Conservation (phyloP, 345 rosid species). For the Euphorbia peplus region DNA sequence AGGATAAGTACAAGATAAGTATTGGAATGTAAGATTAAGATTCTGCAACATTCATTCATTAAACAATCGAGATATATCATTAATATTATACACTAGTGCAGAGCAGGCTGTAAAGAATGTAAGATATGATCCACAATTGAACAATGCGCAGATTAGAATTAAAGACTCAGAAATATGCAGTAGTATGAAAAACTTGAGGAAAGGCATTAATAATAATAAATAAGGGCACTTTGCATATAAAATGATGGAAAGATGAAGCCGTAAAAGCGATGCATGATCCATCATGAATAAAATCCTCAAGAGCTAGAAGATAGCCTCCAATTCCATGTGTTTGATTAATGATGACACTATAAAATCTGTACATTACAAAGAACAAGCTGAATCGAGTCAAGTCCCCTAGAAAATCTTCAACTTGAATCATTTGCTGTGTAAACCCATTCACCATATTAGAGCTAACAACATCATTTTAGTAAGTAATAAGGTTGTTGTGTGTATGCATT, state of each 20-base stretch:
- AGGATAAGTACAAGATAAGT: not conserved
- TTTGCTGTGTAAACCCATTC: no score
- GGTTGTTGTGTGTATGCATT: conserved; percentile 34
- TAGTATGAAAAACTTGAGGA: no score
- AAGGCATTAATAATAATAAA: no score
- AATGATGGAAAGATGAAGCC: conserved; percentile 3
- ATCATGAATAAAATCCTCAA: conserved; percentile 8
- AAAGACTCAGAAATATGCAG: not conserved
- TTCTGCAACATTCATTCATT: not conserved
- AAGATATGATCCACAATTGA: no score
- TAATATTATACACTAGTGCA: not conserved
- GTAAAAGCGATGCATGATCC: conserved; percentile 25
- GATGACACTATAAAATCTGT: conserved; percentile 42
- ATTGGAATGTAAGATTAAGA: not conserved
- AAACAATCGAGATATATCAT: not conserved
- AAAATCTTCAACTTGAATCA: conserved; percentile 24
- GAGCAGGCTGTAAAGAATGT: no score
- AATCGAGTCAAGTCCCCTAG: conserved; percentile 16
- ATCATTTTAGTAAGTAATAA: conserved; percentile 41
- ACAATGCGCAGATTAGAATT: no score
- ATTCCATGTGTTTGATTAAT: conserved; percentile 28
- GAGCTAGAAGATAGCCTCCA: conserved; percentile 21
- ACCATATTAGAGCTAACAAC: conserved; percentile 35
- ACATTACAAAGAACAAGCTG: conserved; percentile 34
- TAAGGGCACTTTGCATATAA: conserved; percentile 11